phyloP scores from a whole-genome alignment of 805 yeast genomes.

The Metschnikowia gruessii region DNA sequence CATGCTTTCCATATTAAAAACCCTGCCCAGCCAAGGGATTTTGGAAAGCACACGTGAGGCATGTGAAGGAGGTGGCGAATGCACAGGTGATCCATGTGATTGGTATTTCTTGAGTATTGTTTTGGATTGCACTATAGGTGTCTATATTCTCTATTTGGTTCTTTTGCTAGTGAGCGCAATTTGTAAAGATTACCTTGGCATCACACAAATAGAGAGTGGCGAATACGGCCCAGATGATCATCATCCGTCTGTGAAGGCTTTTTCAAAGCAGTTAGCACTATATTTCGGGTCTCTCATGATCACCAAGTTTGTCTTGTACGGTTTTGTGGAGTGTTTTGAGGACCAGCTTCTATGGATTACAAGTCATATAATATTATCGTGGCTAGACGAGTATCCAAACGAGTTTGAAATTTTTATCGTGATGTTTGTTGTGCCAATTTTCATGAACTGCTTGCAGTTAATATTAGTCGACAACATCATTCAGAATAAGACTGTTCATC shows the following conservation, averaged over 20 bases:
- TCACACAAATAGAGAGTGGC: constrained; percentile 49
- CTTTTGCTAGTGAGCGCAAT: constrained; percentile 45
- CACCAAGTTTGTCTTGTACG: constrained; percentile 64
- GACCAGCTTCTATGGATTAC: constrained; percentile 46
- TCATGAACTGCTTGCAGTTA: constrained; percentile 72
- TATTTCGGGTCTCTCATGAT: constrained; percentile 62
- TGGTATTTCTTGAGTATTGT: constrained; percentile 90
- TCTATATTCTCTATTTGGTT: constrained; percentile 63
- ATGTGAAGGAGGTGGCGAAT: constrained; percentile 17
- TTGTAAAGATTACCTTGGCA: constrained; percentile 41
- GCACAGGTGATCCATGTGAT: constrained; percentile 67
- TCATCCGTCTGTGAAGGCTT: constrained; percentile 48
- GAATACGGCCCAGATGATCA: constrained; percentile 65
- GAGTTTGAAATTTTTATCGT: constrained; percentile 79
- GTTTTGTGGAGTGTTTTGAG: constrained; percentile 64
- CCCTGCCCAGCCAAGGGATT: constrained; percentile 18
- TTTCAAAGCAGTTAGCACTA: constrained; percentile 65
- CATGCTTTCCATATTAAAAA: constrained; percentile 60
- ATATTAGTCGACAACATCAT: constrained; percentile 72
- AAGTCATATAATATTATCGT: constrained; percentile 73
- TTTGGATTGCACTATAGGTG: constrained; percentile 92
- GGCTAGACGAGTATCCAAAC: constrained; percentile 79
- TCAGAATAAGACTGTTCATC: constrained; percentile 47
- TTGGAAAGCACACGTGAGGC: constrained; percentile 23
- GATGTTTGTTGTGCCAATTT: constrained; percentile 74